These are phyloP conservation scores for Gaeumannomyces sp. DNA, from an alignment of 2,329 filamentous ascomycete species.

Conservation along the genomic window DNA sequence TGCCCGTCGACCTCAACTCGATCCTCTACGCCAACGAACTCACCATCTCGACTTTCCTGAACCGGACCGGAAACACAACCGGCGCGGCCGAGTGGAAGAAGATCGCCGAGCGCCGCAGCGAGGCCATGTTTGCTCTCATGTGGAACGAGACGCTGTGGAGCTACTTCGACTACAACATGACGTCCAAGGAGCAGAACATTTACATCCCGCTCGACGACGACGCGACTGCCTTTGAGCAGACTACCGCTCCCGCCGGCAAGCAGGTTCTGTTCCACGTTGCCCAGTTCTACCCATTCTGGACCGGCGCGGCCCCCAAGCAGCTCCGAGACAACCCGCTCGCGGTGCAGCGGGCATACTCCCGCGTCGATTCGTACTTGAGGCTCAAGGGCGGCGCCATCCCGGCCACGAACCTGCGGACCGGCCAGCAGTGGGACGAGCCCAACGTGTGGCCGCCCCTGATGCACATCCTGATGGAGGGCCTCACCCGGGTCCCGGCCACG, in stretches of 20 bases:
- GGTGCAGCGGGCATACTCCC: conserved; percentile 46
- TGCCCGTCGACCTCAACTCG: conserved; percentile 62
- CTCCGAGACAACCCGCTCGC: conserved; percentile 54
- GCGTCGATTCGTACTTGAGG: conserved; percentile 47
- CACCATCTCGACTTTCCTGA: conserved; percentile 49
- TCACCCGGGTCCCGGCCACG: conserved; percentile 53
- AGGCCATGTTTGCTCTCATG: conserved; percentile 56
- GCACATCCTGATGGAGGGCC: conserved; percentile 56
- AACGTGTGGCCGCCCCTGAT: conserved; percentile 65
- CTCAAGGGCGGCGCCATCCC: conserved; percentile 50
- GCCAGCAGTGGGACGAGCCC: conserved; percentile 65
- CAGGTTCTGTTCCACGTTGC: conserved; percentile 53
- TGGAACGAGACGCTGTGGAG: conserved; percentile 58
- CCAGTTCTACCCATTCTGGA: conserved; percentile 66
- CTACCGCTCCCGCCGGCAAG: conserved; percentile 43
- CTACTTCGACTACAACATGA: conserved; percentile 67
- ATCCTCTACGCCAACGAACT: conserved; percentile 62
- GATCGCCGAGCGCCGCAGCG: conserved; percentile 46
- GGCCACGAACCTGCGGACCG: conserved; percentile 54
- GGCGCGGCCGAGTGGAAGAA: conserved; percentile 43
- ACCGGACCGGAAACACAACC: conserved; percentile 41
- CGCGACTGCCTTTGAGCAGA: conserved; percentile 32
- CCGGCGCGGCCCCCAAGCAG: conserved; percentile 51
- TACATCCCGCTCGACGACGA: conserved; percentile 46
- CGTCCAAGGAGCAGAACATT: conserved; percentile 47